Percentiles rank a stretch among this genome's conserved stretches.
Evolutionary conservation across 192 early-diverging fungal species (phyloP).

Genomic region (Coemansia sp.): DNA sequence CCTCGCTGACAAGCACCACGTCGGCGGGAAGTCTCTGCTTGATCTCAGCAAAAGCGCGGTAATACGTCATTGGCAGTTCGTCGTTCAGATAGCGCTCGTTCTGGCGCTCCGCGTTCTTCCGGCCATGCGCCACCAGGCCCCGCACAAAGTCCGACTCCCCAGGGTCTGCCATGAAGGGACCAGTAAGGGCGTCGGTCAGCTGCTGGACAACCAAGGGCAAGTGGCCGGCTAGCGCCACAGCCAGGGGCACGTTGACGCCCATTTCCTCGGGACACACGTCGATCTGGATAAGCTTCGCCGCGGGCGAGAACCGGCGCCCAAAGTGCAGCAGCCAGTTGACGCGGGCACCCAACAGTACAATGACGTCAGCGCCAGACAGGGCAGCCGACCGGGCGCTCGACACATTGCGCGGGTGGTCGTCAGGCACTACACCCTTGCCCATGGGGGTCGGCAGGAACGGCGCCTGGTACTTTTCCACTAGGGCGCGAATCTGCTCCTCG

Average conservation of each 20-base stretch:
- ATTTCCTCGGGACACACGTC: conserved; percentile 70
- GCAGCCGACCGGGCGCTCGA: conserved; percentile 67
- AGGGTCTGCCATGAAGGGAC: conserved; percentile 22
- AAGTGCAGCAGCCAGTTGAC: conserved; percentile 81
- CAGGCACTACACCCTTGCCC: conserved; percentile 72
- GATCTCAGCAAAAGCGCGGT: conserved; percentile 70
- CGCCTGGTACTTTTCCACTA: conserved; percentile 61
- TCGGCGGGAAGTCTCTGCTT: conserved; percentile 58
- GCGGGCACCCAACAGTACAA: conserved; percentile 66
- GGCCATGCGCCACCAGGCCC: conserved; percentile 32
- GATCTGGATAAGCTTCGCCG: conserved; percentile 71
- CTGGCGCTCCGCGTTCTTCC: conserved; percentile 54
- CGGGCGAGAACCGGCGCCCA: conserved; percentile 58
- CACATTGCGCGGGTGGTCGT: conserved; percentile 62
- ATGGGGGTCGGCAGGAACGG: conserved; percentile 75
- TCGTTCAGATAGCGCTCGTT: conserved; percentile 45
- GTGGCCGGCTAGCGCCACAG: conserved; percentile 64
- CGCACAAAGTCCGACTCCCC: conserved; percentile 26
- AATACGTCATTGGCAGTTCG: conserved; percentile 63
- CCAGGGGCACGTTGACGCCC: conserved; percentile 57
- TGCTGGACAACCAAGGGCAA: conserved; percentile 60
- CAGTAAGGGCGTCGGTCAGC: conserved; percentile 33
- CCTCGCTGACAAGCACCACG: conserved; percentile 69
- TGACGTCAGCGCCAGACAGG: conserved; percentile 66
- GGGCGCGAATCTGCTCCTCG: conserved; percentile 58